Base-by-base conservation (phyloP, 371 early-diverging fungal genomes). In the Batrachochytrium dendrobatidis region DNA sequence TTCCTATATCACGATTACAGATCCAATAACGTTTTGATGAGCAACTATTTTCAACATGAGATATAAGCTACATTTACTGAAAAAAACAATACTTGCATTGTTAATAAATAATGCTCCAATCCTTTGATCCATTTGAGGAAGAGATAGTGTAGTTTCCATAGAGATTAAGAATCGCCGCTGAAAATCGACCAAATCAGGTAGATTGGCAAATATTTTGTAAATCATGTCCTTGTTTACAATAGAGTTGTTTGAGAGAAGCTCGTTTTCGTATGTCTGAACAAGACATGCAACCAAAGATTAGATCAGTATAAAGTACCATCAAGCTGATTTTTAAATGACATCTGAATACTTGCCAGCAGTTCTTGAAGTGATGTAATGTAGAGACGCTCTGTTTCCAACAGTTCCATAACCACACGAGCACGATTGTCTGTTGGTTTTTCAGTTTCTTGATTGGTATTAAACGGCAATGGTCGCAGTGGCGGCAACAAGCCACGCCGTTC, bases 311-410 rank as follows among this genome's bases (percentile, higher is more conserved):
- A 26, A 24, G 50, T 8, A 17, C 24, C 24, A 28, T 12, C 10
- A 22, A n/a, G 49, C 24, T 8, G 49, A 15, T 10, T 20, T n/a
- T n/a, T n/a, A n/a, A 55, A 22, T 31, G 34, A 32, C 32, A 17
- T 6, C 20, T 22, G 4, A 24, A 5, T 32, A 61, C 68, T 62
- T 64, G 66, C 88, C 74, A 87, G 90, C 46, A 97, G 81, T 58
- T 72, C 83, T 73, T 95, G 94, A 59, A 96, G 71, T 68, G 92
- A 91, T 45, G 83, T 80, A 15, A 94, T 89, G 76, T 93, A 96
- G 66, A 82, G 86, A n/a, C 95, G 80, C 73, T 98, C 98, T 1
- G 97, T 95, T 65, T 91, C 89, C 30, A 98, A 71, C 34, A 96
- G 69, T 73, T 98, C 98, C 31, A 82, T 72, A 26, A 98, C 83